phyloP scores from a whole-genome alignment of 1,284 basidiomycete genomes.

The Cronartium ribicola region DNA sequence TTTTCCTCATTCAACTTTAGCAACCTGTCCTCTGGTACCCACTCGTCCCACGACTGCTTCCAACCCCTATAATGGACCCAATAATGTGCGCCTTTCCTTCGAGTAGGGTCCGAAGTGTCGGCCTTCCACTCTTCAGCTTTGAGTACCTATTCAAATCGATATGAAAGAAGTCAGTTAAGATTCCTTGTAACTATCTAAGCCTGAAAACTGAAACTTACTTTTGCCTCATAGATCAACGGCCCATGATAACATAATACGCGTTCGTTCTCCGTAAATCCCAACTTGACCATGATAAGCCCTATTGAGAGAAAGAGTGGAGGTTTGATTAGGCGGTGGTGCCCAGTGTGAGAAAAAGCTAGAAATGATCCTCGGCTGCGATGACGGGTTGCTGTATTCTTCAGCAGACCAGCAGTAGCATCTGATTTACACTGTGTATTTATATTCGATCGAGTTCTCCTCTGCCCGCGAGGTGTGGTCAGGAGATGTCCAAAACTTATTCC shows the following conservation, averaged over 20 bases:
- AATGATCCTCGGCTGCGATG: no score
- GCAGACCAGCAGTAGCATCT: no score
- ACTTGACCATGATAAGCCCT: conserved; percentile 7
- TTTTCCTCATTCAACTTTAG: conserved; percentile 84
- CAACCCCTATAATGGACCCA: conserved; percentile 99
- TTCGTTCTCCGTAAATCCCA: conserved; percentile 61
- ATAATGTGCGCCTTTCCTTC: conserved; percentile 73
- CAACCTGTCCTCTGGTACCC: conserved; percentile 78
- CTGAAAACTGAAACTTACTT: conserved; percentile 54
- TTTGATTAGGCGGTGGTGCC: no score
- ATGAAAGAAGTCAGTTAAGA: conserved; percentile 2
- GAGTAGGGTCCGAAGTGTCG: conserved; percentile 61
- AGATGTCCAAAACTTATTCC: no score
- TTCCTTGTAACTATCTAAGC: not conserved
- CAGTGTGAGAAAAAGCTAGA: no score
- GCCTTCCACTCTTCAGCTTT: conserved; percentile 73
- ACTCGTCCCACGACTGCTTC: conserved; percentile 99
- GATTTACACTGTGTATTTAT: no score
- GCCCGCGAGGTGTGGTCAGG: no score
- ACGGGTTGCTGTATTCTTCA: no score
- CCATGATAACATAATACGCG: conserved; percentile 90
- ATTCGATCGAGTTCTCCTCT: no score
- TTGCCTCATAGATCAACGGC: conserved; percentile 89
- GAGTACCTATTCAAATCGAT: conserved; percentile 58
- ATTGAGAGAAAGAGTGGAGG: no score